Evolutionary conservation across 2,329 filamentous ascomycete genomes (phyloP).

Genomic region (Pseudogymnoascus verrucosus): DNA sequence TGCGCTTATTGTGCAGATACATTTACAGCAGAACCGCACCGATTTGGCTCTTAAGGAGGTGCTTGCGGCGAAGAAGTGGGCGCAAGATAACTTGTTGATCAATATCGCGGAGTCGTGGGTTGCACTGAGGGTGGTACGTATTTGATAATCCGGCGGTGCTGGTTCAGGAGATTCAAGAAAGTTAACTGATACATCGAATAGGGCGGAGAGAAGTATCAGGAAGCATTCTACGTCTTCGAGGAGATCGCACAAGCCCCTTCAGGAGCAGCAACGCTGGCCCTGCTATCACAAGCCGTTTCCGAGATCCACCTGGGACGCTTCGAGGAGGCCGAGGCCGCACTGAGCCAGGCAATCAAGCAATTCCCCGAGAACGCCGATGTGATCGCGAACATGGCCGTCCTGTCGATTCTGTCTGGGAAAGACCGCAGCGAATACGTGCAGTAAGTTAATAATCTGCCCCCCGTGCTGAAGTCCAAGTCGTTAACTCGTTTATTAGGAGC

Average conservation of each 20-base stretch:
- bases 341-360: constrained; percentile 71
- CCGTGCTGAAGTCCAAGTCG: background rate
- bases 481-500: constrained; percentile 33
- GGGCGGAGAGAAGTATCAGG: constrained; percentile 94
- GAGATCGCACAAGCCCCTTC: constrained; percentile 84
- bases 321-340: constrained; percentile 80
- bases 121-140: constrained; percentile 69
- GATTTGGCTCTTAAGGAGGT: constrained; percentile 91
- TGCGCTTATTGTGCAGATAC: constrained; percentile 82
- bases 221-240: constrained; percentile 95
- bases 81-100: constrained; percentile 86
- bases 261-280: constrained; percentile 64
- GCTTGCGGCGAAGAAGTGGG: constrained; percentile 78
- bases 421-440: constrained; percentile 52
- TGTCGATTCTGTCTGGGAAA: constrained; percentile 71
- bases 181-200: constrained; percentile 33
- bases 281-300: constrained; percentile 82
- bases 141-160: background rate
- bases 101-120: constrained; percentile 96
- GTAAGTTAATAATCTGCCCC: constrained; percentile 38
- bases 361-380: constrained; percentile 64
- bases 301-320: constrained; percentile 84
- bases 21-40: constrained; percentile 82
- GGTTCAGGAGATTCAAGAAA: background rate
- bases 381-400: constrained; percentile 74